Percentiles rank a stretch among this genome's conserved stretches.
Conservation (phyloP, 768 basidiomycete genomes). For the Naganishia vishniacii region DNA sequence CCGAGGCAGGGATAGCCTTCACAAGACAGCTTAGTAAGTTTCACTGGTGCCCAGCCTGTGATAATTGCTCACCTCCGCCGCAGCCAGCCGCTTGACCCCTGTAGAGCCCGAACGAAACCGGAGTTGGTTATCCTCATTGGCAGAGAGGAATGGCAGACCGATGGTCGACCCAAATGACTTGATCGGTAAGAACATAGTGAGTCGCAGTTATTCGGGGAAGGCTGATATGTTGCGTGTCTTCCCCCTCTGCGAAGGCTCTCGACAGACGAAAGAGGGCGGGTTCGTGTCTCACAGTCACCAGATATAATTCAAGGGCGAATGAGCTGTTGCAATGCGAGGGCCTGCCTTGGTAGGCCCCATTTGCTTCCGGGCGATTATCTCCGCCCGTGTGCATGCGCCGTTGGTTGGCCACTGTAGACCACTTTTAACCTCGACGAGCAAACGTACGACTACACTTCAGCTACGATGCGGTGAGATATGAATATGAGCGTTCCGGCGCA, state of each 20-base stretch:
- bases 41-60: background rate
- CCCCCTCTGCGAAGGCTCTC: background rate
- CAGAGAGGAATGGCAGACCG: conserved; percentile 46
- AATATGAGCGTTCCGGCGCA: too few relatives aligned
- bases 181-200: conserved; percentile 31
- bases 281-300: too few relatives aligned
- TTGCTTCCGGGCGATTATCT: too few relatives aligned
- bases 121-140: conserved; percentile 73
- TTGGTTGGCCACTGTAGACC: too few relatives aligned
- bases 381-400: too few relatives aligned
- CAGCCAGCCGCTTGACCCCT: conserved; percentile 70
- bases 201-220: background rate
- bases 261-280: too few relatives aligned
- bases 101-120: conserved; percentile 75
- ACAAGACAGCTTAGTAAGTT: background rate
- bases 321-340: too few relatives aligned
- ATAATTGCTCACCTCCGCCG: conserved; percentile 61
- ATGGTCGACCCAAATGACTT: conserved; percentile 44
- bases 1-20: conserved; percentile 69
- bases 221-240: background rate
- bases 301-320: too few relatives aligned
- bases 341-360: too few relatives aligned
- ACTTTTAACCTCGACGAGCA: too few relatives aligned
- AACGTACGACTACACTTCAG: too few relatives aligned
- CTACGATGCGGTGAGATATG: too few relatives aligned